Conservation (phyloP, 345 rosid genomes). For the Eucalyptus dawsonii region DNA sequence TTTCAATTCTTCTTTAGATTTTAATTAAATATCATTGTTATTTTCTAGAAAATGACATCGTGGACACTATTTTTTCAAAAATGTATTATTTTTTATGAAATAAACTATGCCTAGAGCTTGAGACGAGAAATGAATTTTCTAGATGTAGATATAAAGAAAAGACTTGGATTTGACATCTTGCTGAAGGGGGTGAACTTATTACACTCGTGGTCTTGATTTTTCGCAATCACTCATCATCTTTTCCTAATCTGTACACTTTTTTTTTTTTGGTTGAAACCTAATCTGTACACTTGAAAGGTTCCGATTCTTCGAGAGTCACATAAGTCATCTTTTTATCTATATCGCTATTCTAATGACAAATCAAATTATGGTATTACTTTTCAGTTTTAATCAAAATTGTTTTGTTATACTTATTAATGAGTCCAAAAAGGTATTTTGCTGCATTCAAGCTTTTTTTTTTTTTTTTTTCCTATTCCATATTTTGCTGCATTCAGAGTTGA, state of each 20-base stretch:
- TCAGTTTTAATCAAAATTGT: not conserved
- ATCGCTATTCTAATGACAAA: not conserved
- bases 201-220: not conserved
- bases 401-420: not conserved
- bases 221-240: not conserved
- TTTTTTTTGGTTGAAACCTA: not conserved
- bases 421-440: not conserved
- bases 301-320: not conserved
- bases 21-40: no score
- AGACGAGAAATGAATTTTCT: not conserved
- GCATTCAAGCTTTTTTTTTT: not conserved
- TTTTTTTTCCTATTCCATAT: not conserved
- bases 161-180: not conserved
- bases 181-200: not conserved
- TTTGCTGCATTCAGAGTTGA: not conserved
- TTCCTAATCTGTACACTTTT: not conserved
- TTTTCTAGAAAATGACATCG: no score
- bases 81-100: no score
- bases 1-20: no score
- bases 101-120: no score
- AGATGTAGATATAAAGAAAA: not conserved
- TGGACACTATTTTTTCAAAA: no score
- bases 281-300: not conserved
- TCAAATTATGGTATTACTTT: not conserved
- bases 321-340: not conserved